These are phyloP conservation scores for Hansfordia pulvinata DNA, from an alignment of 2,329 filamentous ascomycete species.

Conservation along the genomic window DNA sequence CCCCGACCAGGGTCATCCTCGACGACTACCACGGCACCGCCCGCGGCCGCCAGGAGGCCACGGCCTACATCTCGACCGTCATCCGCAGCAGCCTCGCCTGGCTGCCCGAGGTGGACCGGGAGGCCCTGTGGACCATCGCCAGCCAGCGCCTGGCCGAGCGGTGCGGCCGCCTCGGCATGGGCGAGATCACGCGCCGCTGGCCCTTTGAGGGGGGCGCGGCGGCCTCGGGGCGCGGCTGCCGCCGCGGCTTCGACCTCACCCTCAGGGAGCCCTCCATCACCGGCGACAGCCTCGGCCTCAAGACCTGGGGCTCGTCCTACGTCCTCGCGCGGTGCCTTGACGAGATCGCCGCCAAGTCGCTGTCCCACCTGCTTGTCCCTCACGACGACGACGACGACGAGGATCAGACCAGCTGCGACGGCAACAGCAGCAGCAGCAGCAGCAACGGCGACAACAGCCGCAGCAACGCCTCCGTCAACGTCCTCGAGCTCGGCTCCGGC, in stretches of 20 bases:
- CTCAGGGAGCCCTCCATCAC: slow-evolving; percentile 82
- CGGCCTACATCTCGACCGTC: slow-evolving; percentile 55
- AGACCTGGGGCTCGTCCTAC: slow-evolving; percentile 91
- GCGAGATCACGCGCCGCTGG: slow-evolving; percentile 41
- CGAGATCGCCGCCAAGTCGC: slow-evolving; percentile 25
- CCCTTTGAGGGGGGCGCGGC: no score
- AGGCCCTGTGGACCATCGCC: slow-evolving; percentile 64
- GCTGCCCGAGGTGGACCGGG: slow-evolving; percentile 54
- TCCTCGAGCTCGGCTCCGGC: slow-evolving; percentile 76
- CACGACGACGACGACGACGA: no score
- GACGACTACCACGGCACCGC: slow-evolving; percentile 26
- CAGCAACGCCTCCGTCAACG: slow-evolving; percentile 14
- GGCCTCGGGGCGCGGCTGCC: no score
- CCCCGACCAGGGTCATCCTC: slow-evolving; percentile 24
- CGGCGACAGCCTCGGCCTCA: slow-evolving; percentile 77
- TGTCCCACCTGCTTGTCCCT: slow-evolving; percentile 29
- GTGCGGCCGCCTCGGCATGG: slow-evolving; percentile 62
- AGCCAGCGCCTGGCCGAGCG: slow-evolving; percentile 72
- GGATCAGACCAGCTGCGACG: no score
- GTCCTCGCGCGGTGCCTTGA: slow-evolving; percentile 64
- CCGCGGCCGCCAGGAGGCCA: slow-evolving; percentile 34
- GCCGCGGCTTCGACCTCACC: slow-evolving; percentile 42
- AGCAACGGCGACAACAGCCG: no score
- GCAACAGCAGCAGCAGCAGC: no score
- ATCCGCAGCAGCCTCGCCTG: slow-evolving; percentile 54